phyloP scores from a whole-genome alignment of 441 rosid genomes.

The Gossypium trilobum region DNA sequence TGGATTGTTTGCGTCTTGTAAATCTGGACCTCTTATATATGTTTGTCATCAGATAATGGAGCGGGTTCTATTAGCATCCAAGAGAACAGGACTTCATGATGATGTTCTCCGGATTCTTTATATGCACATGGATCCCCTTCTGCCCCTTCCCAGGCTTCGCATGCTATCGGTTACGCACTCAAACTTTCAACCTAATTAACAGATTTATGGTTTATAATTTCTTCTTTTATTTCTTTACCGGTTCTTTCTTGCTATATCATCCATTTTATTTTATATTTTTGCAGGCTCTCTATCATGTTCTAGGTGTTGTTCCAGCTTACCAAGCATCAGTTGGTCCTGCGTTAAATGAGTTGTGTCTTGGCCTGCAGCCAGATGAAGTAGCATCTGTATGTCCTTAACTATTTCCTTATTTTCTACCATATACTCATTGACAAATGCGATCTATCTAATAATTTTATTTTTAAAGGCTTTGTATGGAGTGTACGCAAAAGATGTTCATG shows the following conservation, averaged over 20 bases:
- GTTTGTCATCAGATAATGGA: constrained; percentile 68
- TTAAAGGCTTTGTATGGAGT: constrained; percentile 80
- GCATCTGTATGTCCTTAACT: constrained; percentile 50
- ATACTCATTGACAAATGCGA: not conserved
- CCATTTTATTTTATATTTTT: constrained; percentile 13
- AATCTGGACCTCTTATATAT: constrained; percentile 55
- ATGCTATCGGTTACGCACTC: constrained; percentile 73
- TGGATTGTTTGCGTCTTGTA: constrained; percentile 72
- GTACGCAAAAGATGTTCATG: constrained; percentile 89
- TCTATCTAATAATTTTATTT: constrained; percentile 15
- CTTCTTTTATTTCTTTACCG: constrained; percentile 2
- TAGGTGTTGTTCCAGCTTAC: constrained; percentile 80
- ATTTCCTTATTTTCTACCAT: constrained; percentile 13
- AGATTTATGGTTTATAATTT: not conserved
- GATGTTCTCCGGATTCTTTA: constrained; percentile 71
- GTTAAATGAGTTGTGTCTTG: constrained; percentile 89
- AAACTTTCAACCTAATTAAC: constrained; percentile 20
- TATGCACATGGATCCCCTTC: constrained; percentile 83
- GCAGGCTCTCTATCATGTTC: constrained; percentile 91
- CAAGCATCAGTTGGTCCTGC: constrained; percentile 82
- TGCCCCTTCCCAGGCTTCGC: constrained; percentile 93
- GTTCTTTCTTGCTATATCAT: constrained; percentile 10
- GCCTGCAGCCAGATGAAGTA: constrained; percentile 71
- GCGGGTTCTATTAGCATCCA: constrained; percentile 63
- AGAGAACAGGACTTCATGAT: constrained; percentile 77